phyloP scores from a whole-genome alignment of 108 stramenopile genomes.

The Nannochloropsis salina region DNA sequence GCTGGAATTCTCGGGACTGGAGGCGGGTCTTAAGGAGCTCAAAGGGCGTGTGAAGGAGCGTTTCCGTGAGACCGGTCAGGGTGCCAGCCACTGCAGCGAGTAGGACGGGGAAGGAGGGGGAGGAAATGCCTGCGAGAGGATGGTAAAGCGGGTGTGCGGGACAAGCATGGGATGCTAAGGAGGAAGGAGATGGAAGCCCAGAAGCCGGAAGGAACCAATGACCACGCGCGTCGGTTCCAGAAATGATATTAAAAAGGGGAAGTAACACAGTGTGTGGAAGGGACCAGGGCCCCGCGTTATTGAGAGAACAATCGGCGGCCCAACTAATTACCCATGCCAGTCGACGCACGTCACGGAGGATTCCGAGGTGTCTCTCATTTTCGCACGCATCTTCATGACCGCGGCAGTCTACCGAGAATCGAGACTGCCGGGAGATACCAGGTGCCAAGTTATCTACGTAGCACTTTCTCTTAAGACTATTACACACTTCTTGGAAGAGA shows the following conservation, averaged over 20 bases:
- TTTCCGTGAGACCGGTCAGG: neutral
- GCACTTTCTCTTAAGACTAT: neutral
- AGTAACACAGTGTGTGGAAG: neutral
- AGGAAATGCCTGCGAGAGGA: neutral
- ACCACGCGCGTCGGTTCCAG: neutral
- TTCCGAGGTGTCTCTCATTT: neutral
- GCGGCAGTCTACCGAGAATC: neutral
- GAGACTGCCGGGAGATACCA: neutral
- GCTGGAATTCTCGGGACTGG: neutral
- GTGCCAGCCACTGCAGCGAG: neutral
- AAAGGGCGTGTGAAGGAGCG: neutral
- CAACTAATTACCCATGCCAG: conserved; percentile 11
- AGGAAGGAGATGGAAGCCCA: neutral
- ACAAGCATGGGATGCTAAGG: no score
- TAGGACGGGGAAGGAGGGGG: neutral
- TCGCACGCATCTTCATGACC: conserved; percentile 14
- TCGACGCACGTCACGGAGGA: neutral
- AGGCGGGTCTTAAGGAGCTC: neutral
- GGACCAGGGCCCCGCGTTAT: conserved; percentile 11
- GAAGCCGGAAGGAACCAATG: neutral
- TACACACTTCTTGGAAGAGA: neutral
- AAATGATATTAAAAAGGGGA: neutral
- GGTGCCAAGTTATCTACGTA: neutral
- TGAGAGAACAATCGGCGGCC: neutral
- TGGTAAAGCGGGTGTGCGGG: no score